Conservation (phyloP, 202 grass and related monocot genomes). For the Hordeum pubiflorum region DNA sequence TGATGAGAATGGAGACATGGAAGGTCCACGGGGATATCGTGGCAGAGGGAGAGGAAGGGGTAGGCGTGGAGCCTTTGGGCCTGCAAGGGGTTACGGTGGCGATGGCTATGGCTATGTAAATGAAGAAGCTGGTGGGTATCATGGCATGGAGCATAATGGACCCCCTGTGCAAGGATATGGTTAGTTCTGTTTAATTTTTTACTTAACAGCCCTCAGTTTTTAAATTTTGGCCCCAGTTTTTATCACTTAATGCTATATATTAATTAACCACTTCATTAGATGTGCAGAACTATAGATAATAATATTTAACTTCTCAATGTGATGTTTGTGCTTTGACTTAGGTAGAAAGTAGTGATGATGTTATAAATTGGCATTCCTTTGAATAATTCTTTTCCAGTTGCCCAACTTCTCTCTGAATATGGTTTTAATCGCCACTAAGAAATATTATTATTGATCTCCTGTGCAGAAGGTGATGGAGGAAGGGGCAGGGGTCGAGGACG, state of each 20-base stretch:
- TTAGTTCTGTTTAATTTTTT: conserved; percentile 22
- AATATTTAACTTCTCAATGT: background rate
- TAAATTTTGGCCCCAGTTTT: background rate
- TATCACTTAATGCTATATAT: background rate
- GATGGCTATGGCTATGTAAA: conserved; percentile 30
- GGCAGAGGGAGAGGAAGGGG: conserved; percentile 54
- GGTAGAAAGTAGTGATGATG: background rate
- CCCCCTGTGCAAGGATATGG: conserved; percentile 45
- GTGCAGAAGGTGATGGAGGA: conserved; percentile 31
- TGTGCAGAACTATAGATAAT: background rate
- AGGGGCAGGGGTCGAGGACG: conserved; percentile 21
- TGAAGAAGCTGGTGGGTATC: conserved; percentile 54
- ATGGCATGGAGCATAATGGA: conserved; percentile 34
- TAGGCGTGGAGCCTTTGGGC: conserved; percentile 47
- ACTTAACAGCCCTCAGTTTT: background rate
- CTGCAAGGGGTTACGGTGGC: conserved; percentile 49
- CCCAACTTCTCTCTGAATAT: background rate
- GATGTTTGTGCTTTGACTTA: background rate
- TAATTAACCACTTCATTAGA: background rate
- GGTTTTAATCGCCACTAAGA: background rate
- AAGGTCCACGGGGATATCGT: conserved; percentile 34
- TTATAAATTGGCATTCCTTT: background rate
- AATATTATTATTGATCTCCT: background rate
- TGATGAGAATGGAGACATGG: conserved; percentile 36
- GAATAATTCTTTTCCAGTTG: background rate